A percentile compares a stretch with the other conserved stretches of the same genome.
Conservation (phyloP, 805 yeast species). For the Candida maesae region DNA sequence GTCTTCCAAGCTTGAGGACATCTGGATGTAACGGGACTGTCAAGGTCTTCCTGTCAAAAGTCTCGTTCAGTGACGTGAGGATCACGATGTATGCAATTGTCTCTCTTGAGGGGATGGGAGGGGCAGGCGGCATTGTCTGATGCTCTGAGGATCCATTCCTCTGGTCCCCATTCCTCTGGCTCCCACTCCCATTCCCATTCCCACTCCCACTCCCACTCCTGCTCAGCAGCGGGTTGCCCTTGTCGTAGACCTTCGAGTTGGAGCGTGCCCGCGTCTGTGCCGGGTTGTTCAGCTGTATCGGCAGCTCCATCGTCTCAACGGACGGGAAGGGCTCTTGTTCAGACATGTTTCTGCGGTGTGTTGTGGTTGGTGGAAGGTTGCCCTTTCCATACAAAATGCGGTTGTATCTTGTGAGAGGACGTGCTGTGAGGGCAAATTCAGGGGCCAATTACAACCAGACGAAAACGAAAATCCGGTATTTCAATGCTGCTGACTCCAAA, state of each 20-base stretch:
- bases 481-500: no score
- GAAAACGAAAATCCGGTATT: no score
- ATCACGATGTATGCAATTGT: conserved; percentile 57
- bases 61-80: conserved; percentile 70
- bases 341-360: neutral
- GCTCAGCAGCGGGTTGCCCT: neutral
- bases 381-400: no score
- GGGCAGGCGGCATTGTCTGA: neutral
- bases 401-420: no score
- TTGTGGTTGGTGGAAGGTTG: neutral
- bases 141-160: conserved; percentile 1
- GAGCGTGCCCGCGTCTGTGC: neutral
- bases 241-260: neutral
- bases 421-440: no score
- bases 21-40: conserved; percentile 81
- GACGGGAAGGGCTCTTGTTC: neutral
- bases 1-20: conserved; percentile 84
- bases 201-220: neutral
- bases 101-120: conserved; percentile 9
- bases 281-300: neutral
- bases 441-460: no score
- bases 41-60: conserved; percentile 76
- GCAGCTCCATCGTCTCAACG: neutral
- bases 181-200: neutral
- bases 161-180: neutral